Conservation (phyloP, 495 filamentous ascomycete genomes). For the Hyaloscypha bicolor region DNA sequence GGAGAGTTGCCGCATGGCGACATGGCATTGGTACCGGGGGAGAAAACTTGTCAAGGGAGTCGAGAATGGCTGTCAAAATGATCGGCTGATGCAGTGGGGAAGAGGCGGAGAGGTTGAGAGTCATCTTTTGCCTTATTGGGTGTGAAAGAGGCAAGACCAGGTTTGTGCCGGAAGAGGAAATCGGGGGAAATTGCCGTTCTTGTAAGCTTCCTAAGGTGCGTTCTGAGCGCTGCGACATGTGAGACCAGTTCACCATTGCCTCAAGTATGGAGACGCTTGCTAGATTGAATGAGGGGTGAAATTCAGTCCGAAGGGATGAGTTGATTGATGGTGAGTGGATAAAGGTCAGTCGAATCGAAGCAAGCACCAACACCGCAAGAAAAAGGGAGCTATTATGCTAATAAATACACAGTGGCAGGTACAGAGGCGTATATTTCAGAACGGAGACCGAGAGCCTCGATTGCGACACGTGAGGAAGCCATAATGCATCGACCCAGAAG, state of each 20-base stretch:
- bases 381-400: not conserved
- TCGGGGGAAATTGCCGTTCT: slow-evolving; percentile 12
- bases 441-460: not conserved
- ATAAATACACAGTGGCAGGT: not conserved
- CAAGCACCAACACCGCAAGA: too few relatives aligned
- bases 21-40: not conserved
- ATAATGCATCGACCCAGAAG: not conserved
- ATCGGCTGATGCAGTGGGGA: not conserved
- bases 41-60: not conserved
- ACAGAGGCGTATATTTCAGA: not conserved
- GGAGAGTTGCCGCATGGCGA: slow-evolving; percentile 5
- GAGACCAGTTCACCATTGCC: not conserved
- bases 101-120: not conserved
- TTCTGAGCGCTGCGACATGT: too few relatives aligned
- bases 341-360: too few relatives aligned
- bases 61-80: not conserved
- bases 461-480: not conserved
- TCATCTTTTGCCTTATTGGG: slow-evolving; percentile 4
- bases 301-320: not conserved
- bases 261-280: not conserved
- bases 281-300: not conserved
- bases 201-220: not conserved
- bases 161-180: not conserved
- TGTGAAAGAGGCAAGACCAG: not conserved
- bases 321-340: not conserved